Base-by-base conservation (phyloP, 2,329 filamentous ascomycete genomes). In the Aspergillus oerlinghausenensis region DNA sequence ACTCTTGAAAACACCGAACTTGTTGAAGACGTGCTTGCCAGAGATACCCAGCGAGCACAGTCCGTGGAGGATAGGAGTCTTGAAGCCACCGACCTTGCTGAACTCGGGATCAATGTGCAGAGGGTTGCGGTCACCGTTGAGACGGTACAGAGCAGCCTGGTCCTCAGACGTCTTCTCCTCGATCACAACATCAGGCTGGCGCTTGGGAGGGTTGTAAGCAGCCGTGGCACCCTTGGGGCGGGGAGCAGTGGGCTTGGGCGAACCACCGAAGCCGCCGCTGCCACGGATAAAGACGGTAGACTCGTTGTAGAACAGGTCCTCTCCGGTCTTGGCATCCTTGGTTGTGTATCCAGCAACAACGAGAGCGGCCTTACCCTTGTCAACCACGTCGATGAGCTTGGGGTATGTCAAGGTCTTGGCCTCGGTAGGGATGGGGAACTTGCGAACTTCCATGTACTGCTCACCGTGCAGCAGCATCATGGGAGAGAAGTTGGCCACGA, bases 391-490 rank as follows among this genome's bases (percentile, higher is more conserved):
- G 60, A 99, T 84, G 56, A 99, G 87, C 73, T 87, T 87, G 58
- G 86, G 88, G 70, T 86, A 85, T 56, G 88, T 90, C 66, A 89
- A 75, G 51, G 96, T 87, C 56, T 85, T 87, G 51, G 84, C 92
- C 55, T 87, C 83, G 32, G 92, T 97, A 38, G 93, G 93, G 67
- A 97, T 89, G 43, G 94, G 94, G 79, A 87, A 95, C 75, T 93
- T 91, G 72, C 88, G 86, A 70, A 99, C 84, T 78, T 99, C 94
- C 62, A 99, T 90, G 79, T 92, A 99, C 77, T 99, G 94, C 82
- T 99, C 94, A 71, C 94, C 94, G 79, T 99, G 94, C 25, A 99
- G 88, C 51, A 99, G 86, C 92, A 97, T 97, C 91, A 96, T 97
- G 60, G 92, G 93, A 40, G 86, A 91, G 82, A 97, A 99, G 82